Conservation (phyloP, 179 eudicot genomes). For the Sideroxylon spinosum region DNA sequence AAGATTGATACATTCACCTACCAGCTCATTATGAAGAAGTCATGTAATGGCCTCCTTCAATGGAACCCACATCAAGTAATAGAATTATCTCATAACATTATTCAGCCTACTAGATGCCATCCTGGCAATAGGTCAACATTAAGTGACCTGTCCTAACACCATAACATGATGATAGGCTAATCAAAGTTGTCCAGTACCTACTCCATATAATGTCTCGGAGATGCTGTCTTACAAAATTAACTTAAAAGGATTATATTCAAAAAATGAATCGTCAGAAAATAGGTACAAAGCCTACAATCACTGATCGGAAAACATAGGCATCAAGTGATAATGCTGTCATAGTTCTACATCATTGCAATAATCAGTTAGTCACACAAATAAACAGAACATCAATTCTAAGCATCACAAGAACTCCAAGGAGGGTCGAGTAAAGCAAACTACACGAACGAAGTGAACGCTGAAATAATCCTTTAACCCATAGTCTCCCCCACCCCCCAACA, state of each 20-base stretch:
- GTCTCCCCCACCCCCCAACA: too few relatives aligned
- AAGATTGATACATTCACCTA: neutral
- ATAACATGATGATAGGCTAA: neutral
- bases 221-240: neutral
- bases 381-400: neutral
- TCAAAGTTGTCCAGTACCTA: neutral
- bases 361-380: neutral
- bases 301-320: neutral
- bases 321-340: neutral
- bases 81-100: neutral
- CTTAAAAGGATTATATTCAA: neutral
- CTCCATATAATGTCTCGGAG: neutral
- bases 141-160: neutral
- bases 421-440: neutral
- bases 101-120: neutral
- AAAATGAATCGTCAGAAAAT: neutral
- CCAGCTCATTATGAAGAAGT: neutral
- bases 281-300: neutral
- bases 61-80: neutral
- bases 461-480: neutral
- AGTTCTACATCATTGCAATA: neutral
- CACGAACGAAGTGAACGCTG: neutral
- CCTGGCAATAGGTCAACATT: neutral
- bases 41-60: neutral
- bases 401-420: neutral